Evolutionary conservation across 139 green algal species (phyloP).

Genomic region (Coelastrella sp.): DNA sequence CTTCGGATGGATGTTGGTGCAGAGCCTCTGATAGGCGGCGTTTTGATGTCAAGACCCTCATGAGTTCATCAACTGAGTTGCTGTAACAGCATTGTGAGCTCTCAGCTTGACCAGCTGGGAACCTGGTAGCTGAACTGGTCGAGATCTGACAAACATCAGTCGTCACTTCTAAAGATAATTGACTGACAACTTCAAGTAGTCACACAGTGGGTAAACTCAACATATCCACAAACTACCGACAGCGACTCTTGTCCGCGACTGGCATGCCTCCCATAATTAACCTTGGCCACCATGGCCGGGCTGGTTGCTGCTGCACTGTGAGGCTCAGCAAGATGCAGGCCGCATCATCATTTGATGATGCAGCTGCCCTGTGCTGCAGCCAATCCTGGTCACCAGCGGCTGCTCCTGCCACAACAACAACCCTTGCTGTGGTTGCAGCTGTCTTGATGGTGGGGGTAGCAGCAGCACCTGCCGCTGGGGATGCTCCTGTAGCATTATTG

Average conservation of each 20-base stretch:
- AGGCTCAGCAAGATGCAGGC: neutral
- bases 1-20: no score
- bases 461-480: constrained; percentile 18
- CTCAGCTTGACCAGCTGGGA: no score
- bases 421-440: neutral
- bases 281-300: neutral
- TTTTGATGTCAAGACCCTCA: neutral
- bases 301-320: neutral
- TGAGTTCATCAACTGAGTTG: neutral
- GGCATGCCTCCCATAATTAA: no score
- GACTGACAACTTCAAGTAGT: neutral
- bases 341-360: neutral
- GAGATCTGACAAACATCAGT: neutral
- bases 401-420: constrained; percentile 18
- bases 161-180: neutral
- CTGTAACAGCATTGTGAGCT: no score
- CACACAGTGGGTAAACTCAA: neutral
- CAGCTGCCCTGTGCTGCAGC: neutral
- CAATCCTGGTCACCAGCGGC: neutral
- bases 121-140: no score
- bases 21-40: neutral
- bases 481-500: neutral
- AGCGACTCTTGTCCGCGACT: no score
- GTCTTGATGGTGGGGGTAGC: neutral
- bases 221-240: no score